phyloP scores from a whole-genome alignment of 345 rosid genomes.

The Cardamine chenopodiifolia region DNA sequence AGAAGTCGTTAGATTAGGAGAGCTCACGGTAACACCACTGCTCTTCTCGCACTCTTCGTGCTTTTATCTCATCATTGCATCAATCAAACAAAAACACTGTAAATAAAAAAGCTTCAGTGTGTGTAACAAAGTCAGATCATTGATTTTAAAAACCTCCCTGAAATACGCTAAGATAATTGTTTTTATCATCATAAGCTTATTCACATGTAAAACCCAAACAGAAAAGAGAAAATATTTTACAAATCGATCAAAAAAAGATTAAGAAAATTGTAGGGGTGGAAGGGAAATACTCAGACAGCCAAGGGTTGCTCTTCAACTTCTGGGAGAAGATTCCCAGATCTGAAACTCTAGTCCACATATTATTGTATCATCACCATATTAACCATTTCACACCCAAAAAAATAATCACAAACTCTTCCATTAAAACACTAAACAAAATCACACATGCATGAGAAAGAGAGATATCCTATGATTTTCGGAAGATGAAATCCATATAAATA shows the following conservation, averaged over 20 bases:
- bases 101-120: constrained; percentile 70
- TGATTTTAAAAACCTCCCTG: constrained; percentile 66
- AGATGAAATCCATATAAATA: constrained; percentile 27
- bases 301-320: constrained; percentile 95
- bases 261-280: background rate
- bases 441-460: too few species aligned
- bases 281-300: constrained; percentile 89
- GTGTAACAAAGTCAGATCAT: constrained; percentile 97
- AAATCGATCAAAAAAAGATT: background rate
- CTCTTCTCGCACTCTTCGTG: constrained; percentile 62
- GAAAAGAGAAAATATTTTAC: background rate
- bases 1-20: constrained; percentile 69
- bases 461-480: background rate
- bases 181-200: constrained; percentile 80
- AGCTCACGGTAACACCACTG: constrained; percentile 93
- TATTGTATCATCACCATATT: constrained; percentile 67
- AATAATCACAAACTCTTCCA: background rate
- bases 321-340: constrained; percentile 65
- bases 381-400: constrained; percentile 7
- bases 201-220: background rate
- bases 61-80: constrained; percentile 68
- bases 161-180: constrained; percentile 92
- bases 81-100: background rate
- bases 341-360: constrained; percentile 97
- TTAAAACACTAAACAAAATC: background rate